A percentile compares a stretch with the other conserved stretches of the same genome.
Evolutionary conservation across 1,284 basidiomycete species (phyloP).

Genomic region (Austroboletus niveus): DNA sequence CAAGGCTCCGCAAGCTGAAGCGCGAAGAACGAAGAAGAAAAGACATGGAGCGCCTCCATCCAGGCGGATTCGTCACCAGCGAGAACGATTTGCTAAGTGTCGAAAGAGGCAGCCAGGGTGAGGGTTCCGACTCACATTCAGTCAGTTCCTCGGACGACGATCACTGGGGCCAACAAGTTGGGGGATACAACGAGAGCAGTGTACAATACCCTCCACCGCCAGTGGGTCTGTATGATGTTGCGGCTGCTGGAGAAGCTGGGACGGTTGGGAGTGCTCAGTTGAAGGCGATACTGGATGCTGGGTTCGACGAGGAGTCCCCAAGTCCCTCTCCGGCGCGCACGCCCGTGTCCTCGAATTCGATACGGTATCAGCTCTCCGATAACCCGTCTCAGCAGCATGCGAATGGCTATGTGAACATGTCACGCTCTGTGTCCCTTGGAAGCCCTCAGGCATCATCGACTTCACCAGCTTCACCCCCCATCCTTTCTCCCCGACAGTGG

Average conservation of each 20-base stretch:
- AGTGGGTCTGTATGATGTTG: constrained; percentile 55
- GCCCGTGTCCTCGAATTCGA: constrained; percentile 30
- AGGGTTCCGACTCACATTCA: constrained; percentile 74
- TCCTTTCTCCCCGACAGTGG: constrained; percentile 35
- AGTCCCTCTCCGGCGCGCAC: constrained; percentile 38
- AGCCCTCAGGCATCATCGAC: constrained; percentile 34
- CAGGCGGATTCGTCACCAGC: constrained; percentile 61
- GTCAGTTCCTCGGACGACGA: constrained; percentile 89
- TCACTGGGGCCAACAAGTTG: constrained; percentile 86
- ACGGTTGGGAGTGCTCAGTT: constrained; percentile 75
- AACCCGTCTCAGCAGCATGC: constrained; percentile 43
- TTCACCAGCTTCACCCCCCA: constrained; percentile 34
- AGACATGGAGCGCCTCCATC: constrained; percentile 76
- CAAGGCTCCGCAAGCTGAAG: constrained; percentile 87
- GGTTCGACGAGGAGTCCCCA: constrained; percentile 64
- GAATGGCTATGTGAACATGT: constrained; percentile 54
- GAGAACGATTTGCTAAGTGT: constrained; percentile 60
- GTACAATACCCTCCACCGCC: constrained; percentile 80
- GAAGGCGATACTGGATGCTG: constrained; percentile 85
- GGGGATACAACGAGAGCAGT: constrained; percentile 86
- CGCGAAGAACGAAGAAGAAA: constrained; percentile 84
- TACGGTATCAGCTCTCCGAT: constrained; percentile 63
- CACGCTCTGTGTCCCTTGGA: constrained; percentile 48
- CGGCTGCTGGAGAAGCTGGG: constrained; percentile 40
- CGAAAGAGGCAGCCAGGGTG: constrained; percentile 62